phyloP scores from a whole-genome alignment of 495 filamentous ascomycete genomes.

The Penicillium coprophilum region DNA sequence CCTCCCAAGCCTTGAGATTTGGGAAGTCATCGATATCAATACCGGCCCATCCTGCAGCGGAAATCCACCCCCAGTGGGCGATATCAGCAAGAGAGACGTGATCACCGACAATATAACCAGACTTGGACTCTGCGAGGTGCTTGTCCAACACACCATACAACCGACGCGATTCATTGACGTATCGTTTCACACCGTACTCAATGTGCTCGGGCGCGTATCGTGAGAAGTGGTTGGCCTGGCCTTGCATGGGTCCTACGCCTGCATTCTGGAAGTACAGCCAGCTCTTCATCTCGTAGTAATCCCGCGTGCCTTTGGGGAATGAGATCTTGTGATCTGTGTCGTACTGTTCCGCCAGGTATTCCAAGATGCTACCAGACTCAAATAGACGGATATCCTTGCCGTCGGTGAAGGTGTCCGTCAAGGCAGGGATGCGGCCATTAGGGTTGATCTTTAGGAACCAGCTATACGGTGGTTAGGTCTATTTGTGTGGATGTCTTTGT shows the following conservation, averaged over 20 bases:
- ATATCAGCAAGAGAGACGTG: slow-evolving; percentile 84
- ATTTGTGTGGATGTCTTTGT: neutral
- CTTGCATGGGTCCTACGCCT: slow-evolving; percentile 90
- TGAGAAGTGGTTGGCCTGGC: slow-evolving; percentile 86
- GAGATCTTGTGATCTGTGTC: slow-evolving; percentile 82
- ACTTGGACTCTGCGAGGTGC: slow-evolving; percentile 62
- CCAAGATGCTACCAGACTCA: slow-evolving; percentile 82
- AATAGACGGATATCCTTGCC: slow-evolving; percentile 75
- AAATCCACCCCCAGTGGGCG: slow-evolving; percentile 75
- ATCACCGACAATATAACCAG: slow-evolving; percentile 76
- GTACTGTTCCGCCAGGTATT: slow-evolving; percentile 80
- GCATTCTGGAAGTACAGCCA: slow-evolving; percentile 77
- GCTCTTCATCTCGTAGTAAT: slow-evolving; percentile 75
- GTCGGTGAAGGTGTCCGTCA: slow-evolving; percentile 74
- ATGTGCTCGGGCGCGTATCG: slow-evolving; percentile 88
- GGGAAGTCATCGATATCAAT: slow-evolving; percentile 78
- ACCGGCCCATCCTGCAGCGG: slow-evolving; percentile 64
- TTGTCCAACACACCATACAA: slow-evolving; percentile 77
- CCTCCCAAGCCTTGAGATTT: slow-evolving; percentile 70
- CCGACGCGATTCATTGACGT: slow-evolving; percentile 75
- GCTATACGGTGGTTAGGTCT: slow-evolving; percentile 20
- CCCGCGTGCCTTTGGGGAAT: slow-evolving; percentile 70
- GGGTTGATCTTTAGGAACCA: slow-evolving; percentile 94
- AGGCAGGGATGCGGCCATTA: slow-evolving; percentile 90
- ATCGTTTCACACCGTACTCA: slow-evolving; percentile 80